Percentiles rank a stretch among this genome's conserved stretches.
phyloP scores from a whole-genome alignment of 768 basidiomycete genomes.

The Termitomyces sp. region DNA sequence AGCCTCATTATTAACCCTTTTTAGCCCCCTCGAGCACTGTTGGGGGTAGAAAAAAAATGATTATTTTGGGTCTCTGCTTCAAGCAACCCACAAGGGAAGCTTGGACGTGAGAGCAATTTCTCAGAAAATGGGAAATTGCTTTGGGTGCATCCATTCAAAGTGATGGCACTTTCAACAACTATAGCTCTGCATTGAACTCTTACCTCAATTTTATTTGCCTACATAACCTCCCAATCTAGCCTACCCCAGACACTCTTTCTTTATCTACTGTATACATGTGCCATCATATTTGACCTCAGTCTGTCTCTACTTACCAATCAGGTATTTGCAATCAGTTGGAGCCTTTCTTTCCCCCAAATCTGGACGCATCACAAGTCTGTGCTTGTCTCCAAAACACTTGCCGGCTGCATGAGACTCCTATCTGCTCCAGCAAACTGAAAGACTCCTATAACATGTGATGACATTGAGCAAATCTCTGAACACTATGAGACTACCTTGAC shows the following conservation, averaged over 20 bases:
- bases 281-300: no score
- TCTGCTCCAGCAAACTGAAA: slow-evolving; percentile 19
- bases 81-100: no score
- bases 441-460: slow-evolving; percentile 12
- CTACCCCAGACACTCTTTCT: slow-evolving; percentile 32
- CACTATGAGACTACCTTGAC: neutral
- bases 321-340: no score
- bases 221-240: slow-evolving; percentile 31
- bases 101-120: slow-evolving; percentile 22
- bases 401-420: no score
- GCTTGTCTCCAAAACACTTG: slow-evolving; percentile 22
- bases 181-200: no score
- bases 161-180: slow-evolving; percentile 18
- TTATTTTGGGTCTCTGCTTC: neutral
- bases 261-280: no score
- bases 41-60: slow-evolving; percentile 14
- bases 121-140: slow-evolving; percentile 20
- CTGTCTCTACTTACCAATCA: no score
- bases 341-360: no score
- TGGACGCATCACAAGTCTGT: slow-evolving; percentile 11
- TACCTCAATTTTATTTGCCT: slow-evolving; percentile 30
- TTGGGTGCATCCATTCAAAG: slow-evolving; percentile 20
- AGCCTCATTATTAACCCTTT: no score
- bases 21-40: neutral
- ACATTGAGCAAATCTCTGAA: neutral